Percentiles rank a stretch among this genome's conserved stretches.
phyloP scores from a whole-genome alignment of 169 alveolate genomes.

The Plasmodium knowlesi region DNA sequence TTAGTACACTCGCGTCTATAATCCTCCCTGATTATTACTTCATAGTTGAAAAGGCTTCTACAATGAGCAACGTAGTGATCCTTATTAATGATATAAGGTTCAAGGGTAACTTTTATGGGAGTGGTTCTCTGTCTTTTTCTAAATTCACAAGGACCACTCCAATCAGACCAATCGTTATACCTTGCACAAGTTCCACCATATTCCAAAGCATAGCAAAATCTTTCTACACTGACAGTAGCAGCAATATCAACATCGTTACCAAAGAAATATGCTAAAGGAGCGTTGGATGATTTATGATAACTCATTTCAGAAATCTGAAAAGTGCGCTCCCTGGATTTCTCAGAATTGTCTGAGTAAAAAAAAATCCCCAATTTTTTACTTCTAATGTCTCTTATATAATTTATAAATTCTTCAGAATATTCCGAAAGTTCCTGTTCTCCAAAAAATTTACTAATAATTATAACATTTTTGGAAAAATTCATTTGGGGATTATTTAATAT shows the following conservation, averaged over 20 bases:
- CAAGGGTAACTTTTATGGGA: slow-evolving; percentile 19
- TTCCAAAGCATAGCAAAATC: slow-evolving; percentile 46
- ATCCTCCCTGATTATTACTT: slow-evolving; percentile 19
- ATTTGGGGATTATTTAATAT: slow-evolving; percentile 12
- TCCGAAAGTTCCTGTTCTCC: not conserved
- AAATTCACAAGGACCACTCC: slow-evolving; percentile 72
- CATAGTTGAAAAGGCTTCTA: slow-evolving; percentile 31
- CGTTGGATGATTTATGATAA: not conserved
- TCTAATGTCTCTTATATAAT: slow-evolving; percentile 55
- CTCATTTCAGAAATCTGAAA: slow-evolving; percentile 10
- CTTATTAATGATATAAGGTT: not conserved
- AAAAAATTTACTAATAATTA: slow-evolving; percentile 20
- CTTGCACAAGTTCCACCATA: slow-evolving; percentile 41
- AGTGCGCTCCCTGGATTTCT: not conserved
- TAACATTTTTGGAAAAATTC: not conserved
- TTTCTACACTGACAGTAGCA: slow-evolving; percentile 3
- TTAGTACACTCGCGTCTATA: slow-evolving; percentile 9
- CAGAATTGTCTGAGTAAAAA: slow-evolving; percentile 1
- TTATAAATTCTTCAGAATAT: slow-evolving; percentile 30
- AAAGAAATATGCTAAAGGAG: slow-evolving; percentile 34
- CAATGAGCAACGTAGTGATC: slow-evolving; percentile 19
- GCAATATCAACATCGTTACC: not conserved
- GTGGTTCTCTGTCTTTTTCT: slow-evolving; percentile 32
- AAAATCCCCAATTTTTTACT: slow-evolving; percentile 20
- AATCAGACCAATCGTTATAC: slow-evolving; percentile 61